Evolutionary conservation across 2,329 filamentous ascomycete genomes (phyloP), one percentile per base, ranked within the genome.

Genomic region (Diaporthe velutina): DNA sequence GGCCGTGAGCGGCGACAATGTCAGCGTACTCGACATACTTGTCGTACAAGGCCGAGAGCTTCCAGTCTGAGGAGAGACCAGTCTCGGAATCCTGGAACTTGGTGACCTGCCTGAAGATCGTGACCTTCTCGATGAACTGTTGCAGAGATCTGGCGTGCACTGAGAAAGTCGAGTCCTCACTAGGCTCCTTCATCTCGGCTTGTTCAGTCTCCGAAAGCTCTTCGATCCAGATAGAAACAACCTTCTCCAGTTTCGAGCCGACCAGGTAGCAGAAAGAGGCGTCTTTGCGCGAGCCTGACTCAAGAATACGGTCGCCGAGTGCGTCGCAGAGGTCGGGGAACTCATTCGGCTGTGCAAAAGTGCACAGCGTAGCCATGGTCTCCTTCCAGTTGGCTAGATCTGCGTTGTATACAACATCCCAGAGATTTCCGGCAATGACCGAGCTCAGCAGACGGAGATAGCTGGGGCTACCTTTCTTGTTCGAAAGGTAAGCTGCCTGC

Each of bases 1-100:
- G 94, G 17, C 97, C 97, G 81, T 98, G 95, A 9, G 95, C 92
- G 61, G 97, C 95, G 74, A 97, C 92, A 78, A 99, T 96, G 82
- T 99, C 96, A 19, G 97, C 96, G 83, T 98, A 99, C 85, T 99
- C 97, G 38, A 94, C 93, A 82, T 99, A 99, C 85, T 98, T 98
- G 82, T 95, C 93, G 83, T 99, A 99, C 71, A 99, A 87, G 3
- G 93, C 89, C 50, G 92, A 90, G 75, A 99, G 91, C 85, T 98
- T 98, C 96, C 96, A 99, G 79, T 93, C 94, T 1, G 92, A 92
- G 13, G 90, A 88, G 78, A 94, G 90, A 61, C 86, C 85, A 77
- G 91, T 90, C 81, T 98, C 95, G 12, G 86, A 84, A 82, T 99
- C 97, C 79, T 94, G 87, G 86, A 98, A 99, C 81, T 96, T 95